Evolutionary conservation across 306 rosid genomes (phyloP), one percentile per base, ranked within the genome.

Genomic region (Castanea crenata): DNA sequence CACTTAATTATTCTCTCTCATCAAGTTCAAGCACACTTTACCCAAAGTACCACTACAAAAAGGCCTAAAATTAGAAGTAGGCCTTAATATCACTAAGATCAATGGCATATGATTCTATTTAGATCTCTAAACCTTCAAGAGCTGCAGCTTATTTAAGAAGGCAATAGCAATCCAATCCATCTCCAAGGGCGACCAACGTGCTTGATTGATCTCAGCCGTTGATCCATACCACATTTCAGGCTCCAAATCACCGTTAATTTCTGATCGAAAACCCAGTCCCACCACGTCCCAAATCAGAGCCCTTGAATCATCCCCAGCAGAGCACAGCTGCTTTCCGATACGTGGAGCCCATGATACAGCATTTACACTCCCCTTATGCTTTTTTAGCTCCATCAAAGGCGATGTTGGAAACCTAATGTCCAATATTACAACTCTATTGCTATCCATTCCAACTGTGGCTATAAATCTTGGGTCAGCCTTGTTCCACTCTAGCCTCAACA

Each of bases 251-350:
- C 55, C 49, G 11, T 73, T 41, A 20, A 25, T 13, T 3, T 76
- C 71, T 5, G 88, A 52, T 0, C 32, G 85, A 41, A 75, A 44
- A 41, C 83, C 74, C 0, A 49, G 7, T 6, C 73, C 87, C 81
- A 55, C 79, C 76, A 89, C 90, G 1, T 91, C 93, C 96, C 96
- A 91, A 55, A 91, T 88, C 84, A 91, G 1, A 51, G 90, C 96
- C 86, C 87, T 88, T 0, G 87, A 81, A 77, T 91, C 96, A 21
- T 89, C 96, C 16, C 90, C 83, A 0, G 57, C 88, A 7, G 93
- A 89, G 68, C 93, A 89, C 27, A 91, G 56, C 11, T 55, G 89
- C 3, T 86, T 78, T 61, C 93, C 96, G 58, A n/a, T 75, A 0
- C 71, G 68, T 0, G 91, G 92, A 13, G 88, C 86, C 96, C 96